Evolutionary conservation across 2,329 filamentous ascomycete species (phyloP).

Genomic region (Dichotomopilus funicola): DNA sequence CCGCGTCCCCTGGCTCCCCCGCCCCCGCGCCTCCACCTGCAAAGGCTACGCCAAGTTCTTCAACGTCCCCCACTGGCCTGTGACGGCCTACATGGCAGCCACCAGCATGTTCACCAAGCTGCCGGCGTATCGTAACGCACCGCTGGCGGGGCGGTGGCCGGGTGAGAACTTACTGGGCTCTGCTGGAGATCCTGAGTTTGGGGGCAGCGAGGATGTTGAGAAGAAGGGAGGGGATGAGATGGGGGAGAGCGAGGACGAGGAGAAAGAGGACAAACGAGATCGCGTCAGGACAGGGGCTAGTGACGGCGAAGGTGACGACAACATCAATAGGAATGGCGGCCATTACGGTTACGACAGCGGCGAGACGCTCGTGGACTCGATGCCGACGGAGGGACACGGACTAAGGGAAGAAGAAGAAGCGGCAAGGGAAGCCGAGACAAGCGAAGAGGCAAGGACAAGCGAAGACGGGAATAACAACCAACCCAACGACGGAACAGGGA

Average conservation of each 20-base stretch:
- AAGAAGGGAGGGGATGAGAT: no score
- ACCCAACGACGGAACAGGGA: neutral
- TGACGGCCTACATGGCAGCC: conserved; percentile 47
- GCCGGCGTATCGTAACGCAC: conserved; percentile 56
- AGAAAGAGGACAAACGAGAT: no score
- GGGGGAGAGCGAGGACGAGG: no score
- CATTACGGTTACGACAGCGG: neutral
- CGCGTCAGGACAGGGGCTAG: no score
- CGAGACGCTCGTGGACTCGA: conserved; percentile 1
- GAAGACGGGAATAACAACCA: neutral
- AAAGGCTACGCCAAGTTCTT: conserved; percentile 59
- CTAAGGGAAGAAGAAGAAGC: conserved; percentile 17
- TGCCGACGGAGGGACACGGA: conserved; percentile 26
- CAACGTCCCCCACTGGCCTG: conserved; percentile 41
- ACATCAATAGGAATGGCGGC: no score
- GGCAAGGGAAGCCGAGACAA: conserved; percentile 15
- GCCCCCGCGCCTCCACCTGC: conserved; percentile 49
- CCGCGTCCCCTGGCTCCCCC: conserved; percentile 56
- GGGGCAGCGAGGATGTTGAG: no score
- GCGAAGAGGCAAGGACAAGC: neutral
- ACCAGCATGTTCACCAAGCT: conserved; percentile 60
- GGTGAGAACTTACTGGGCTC: no score
- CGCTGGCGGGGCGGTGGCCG: conserved; percentile 50
- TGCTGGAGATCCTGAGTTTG: no score
- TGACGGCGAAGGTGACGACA: no score